phyloP scores from a whole-genome alignment of 2,329 filamentous ascomycete species.

The Fusarium sp. region DNA sequence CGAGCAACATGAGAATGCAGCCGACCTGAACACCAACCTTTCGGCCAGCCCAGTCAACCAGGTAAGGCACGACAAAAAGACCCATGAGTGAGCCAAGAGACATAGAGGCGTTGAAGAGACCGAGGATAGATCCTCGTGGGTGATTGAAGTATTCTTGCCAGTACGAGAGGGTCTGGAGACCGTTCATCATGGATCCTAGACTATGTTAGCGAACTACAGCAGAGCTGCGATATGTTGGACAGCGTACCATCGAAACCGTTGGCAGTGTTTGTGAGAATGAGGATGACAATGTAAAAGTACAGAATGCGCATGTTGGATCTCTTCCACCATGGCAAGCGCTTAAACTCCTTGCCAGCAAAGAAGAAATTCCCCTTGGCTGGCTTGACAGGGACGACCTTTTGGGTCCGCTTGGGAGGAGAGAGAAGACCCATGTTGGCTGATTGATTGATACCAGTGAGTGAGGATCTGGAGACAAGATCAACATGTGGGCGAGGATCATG shows the following conservation, averaged over 20 bases:
- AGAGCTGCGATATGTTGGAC: rapidly evolving
- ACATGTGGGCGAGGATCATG: not conserved
- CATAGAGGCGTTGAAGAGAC: conserved; percentile 32
- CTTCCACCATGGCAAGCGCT: conserved; percentile 22
- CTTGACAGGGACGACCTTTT: conserved; percentile 24
- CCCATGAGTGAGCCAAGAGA: conserved; percentile 33
- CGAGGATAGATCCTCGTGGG: conserved; percentile 18
- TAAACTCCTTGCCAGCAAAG: conserved; percentile 24
- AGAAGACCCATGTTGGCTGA: conserved; percentile 16
- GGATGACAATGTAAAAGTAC: conserved; percentile 19
- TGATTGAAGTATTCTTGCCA: conserved; percentile 36
- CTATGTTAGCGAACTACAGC: rapidly evolving
- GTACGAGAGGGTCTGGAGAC: conserved; percentile 27
- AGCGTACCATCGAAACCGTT: conserved; percentile 24
- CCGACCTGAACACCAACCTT: conserved; percentile 28
- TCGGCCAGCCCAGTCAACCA: conserved; percentile 26
- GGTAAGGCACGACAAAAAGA: conserved; percentile 29
- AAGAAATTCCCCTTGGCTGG: conserved; percentile 20
- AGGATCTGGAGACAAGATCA: not conserved
- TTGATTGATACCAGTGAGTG: not conserved
- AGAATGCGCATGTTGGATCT: conserved; percentile 11
- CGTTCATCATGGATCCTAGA: conserved; percentile 24
- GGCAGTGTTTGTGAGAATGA: conserved; percentile 23
- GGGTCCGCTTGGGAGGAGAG: conserved; percentile 19
- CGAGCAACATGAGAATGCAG: conserved; percentile 17